Evolutionary conservation across 1,284 basidiomycete genomes (phyloP), one percentile per base, ranked within the genome.

Genomic region (Cutaneotrichosporon spelunceum): DNA sequence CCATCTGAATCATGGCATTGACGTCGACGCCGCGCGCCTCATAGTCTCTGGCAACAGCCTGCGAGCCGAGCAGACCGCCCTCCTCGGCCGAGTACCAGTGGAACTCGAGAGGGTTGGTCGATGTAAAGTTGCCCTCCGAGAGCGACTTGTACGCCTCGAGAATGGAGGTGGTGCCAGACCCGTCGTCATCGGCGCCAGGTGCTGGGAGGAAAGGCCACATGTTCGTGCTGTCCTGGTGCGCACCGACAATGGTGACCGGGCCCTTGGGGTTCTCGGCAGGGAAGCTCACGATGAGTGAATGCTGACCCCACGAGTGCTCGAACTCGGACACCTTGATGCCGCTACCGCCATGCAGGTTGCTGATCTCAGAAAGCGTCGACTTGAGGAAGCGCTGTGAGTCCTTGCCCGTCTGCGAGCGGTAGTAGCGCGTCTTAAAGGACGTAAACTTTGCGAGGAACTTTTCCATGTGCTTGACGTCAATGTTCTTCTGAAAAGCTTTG

Each of bases 21-120:
- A 97, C 89, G 67, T 88, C 84, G 53, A 84, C 82, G 9, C 80
- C 81, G 60, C 82, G 81, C 24, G 81, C 76, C 68, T 86, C 86
- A 75, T 98, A 99, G 58, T 84, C 82, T 69, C 84, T 82, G 33
- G 92, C 93, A 52, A 99, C 86, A 11, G 91, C 94, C 76, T 96
- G 92, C 47, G 90, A 92, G 45, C 95, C 95, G 59, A 99, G 87
- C 34, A 98, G 84, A n/a, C 95, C 95, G 49, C 88, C 89, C 81
- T 96, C 93, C 73, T 96, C 93, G 53, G 93, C 93, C 57, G 89
- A 90, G 77, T 93, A 98, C 88, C 90, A 99, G 77, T 96, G 93
- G 79, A 97, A 95, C 76, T 98, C 93, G 61, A 98, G 85, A 21
- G 90, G 84, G 50, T 72, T 70, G 19, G 81, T 80, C 24, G 95